Percentiles rank a stretch among this genome's conserved stretches.
phyloP scores from a whole-genome alignment of 2,329 filamentous ascomycete genomes.

The Sclerotinia glacialis region DNA sequence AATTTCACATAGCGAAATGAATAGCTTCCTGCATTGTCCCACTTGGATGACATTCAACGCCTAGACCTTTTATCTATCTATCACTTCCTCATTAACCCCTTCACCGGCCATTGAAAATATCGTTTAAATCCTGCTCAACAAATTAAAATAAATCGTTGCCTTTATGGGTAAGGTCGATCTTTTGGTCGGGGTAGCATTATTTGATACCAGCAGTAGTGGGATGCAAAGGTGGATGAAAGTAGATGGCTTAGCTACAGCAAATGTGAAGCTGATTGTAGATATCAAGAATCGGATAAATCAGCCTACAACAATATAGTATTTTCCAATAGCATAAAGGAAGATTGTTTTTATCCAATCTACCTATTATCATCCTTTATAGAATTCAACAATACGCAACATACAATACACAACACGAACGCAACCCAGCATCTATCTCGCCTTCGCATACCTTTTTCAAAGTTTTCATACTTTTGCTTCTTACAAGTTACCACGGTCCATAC shows the following conservation, averaged over 20 bases:
- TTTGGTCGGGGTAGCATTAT: slow-evolving; percentile 7
- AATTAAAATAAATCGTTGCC: neutral
- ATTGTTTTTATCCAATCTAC: neutral
- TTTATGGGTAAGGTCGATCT: neutral
- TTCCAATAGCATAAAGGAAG: neutral
- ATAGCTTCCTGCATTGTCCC: neutral
- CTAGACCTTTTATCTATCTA: neutral
- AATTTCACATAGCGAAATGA: neutral
- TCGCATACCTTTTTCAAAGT: neutral
- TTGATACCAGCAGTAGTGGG: slow-evolving; percentile 11
- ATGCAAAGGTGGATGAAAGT: neutral
- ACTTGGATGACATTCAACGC: slow-evolving; percentile 10
- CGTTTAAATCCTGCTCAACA: neutral
- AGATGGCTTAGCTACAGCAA: neutral
- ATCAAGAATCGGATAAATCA: slow-evolving; percentile 1
- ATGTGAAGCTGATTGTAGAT: neutral
- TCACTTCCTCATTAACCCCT: neutral
- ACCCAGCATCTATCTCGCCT: neutral
- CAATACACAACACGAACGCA: too few species aligned
- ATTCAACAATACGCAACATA: too few species aligned
- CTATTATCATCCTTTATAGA: neutral
- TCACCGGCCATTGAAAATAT: neutral
- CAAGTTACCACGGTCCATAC: too few species aligned
- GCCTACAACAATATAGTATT: neutral
- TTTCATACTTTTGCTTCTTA: neutral